Percentiles rank a stretch among this genome's conserved stretches.
Evolutionary conservation across 176 grass and related monocot species (phyloP).

Genomic region (Luzula sylvatica): DNA sequence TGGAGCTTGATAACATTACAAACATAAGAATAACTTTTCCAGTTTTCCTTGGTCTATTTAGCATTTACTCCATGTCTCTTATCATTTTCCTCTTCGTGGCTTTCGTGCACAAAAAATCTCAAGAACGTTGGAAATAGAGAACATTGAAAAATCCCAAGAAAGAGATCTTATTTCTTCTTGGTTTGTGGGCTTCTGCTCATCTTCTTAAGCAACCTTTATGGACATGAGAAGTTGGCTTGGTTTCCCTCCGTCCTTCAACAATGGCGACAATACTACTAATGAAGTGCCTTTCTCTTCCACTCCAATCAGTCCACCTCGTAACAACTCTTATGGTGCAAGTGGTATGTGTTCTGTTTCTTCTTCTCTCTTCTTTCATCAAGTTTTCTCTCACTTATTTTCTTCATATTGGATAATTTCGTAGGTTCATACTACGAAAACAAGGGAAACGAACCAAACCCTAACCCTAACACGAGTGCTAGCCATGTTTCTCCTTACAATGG

Average conservation of each 20-base stretch:
- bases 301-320: slow-evolving; percentile 1
- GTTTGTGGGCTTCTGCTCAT: slow-evolving; percentile 1
- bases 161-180: slow-evolving; percentile 11
- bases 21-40: no score
- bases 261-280: slow-evolving; percentile 9
- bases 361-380: background rate
- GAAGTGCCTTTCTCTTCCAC: slow-evolving; percentile 28
- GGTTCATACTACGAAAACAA: background rate
- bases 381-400: no score
- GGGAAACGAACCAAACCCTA: background rate
- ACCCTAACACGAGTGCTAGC: background rate
- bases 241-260: slow-evolving; percentile 44
- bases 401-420: no score
- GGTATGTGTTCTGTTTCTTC: background rate
- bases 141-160: background rate
- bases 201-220: slow-evolving; percentile 3
- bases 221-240: slow-evolving; percentile 69
- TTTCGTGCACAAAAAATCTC: no score
- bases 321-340: background rate
- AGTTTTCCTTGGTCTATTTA: no score
- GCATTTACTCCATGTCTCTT: no score
- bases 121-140: no score
- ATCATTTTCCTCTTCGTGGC: no score
- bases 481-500: slow-evolving; percentile 26
- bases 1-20: no score